A percentile compares a stretch with the other conserved stretches of the same genome.
Evolutionary conservation across 176 grass and related monocot genomes (phyloP).

Genomic region (Calamus simplicifolius): DNA sequence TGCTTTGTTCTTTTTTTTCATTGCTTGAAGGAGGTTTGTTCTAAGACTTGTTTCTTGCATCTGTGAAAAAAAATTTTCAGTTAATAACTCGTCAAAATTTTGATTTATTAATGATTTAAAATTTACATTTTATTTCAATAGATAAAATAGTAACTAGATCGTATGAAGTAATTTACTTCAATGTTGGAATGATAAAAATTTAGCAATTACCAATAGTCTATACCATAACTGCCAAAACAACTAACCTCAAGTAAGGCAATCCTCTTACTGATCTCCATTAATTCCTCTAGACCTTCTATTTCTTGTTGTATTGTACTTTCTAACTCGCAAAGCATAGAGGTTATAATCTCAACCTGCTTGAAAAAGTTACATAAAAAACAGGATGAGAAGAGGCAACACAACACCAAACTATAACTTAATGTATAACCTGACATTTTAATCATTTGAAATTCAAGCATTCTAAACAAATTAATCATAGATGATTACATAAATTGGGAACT

Average conservation of each 20-base stretch:
- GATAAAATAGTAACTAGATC: background rate
- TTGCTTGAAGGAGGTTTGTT: slow-evolving; percentile 57
- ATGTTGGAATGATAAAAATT: background rate
- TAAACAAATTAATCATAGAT: too few species aligned
- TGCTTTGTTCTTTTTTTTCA: slow-evolving; percentile 9
- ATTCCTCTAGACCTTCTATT: slow-evolving; percentile 61
- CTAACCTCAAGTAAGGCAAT: slow-evolving; percentile 54
- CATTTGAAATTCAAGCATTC: too few species aligned
- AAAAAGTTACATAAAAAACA: too few species aligned
- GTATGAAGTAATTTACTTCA: background rate
- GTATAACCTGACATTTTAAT: too few species aligned
- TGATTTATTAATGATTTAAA: too few species aligned
- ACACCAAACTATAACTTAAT: too few species aligned
- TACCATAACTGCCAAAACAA: background rate
- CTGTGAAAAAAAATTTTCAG: slow-evolving; percentile 14
- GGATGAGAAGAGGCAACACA: too few species aligned
- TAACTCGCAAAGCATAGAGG: slow-evolving; percentile 36
- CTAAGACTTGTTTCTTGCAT: slow-evolving; percentile 70
- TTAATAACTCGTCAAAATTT: too few species aligned
- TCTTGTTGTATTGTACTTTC: slow-evolving; percentile 44
- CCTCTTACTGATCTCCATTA: slow-evolving; percentile 41
- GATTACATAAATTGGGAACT: too few species aligned
- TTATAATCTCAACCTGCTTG: slow-evolving; percentile 36
- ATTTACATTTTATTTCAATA: background rate
- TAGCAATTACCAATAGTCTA: background rate